phyloP scores from a whole-genome alignment of 2,329 filamentous ascomycete genomes.

The Mycogone perniciosa region DNA sequence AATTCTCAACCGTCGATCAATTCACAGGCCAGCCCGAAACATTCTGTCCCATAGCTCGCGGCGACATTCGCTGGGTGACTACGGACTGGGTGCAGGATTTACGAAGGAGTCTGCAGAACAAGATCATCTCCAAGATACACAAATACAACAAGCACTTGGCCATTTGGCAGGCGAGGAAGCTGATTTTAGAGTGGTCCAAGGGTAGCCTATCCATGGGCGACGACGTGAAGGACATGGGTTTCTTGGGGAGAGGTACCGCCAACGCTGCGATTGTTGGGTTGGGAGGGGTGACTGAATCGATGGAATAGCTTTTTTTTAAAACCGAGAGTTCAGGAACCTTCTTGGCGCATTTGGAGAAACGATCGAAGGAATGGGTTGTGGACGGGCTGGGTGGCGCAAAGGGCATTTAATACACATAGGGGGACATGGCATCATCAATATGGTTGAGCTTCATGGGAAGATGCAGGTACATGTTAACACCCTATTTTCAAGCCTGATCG shows the following conservation, averaged over 20 bases:
- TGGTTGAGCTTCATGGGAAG: no score
- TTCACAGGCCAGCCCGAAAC: constrained; percentile 13
- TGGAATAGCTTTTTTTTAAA: neutral
- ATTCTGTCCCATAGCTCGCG: constrained; percentile 23
- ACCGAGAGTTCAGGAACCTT: no score
- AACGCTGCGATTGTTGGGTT: constrained; percentile 18
- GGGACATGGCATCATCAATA: no score
- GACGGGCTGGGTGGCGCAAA: no score
- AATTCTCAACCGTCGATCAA: constrained; percentile 22
- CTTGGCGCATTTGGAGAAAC: neutral
- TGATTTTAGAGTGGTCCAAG: constrained; percentile 20
- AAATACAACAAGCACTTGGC: constrained; percentile 28
- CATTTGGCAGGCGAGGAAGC: constrained; percentile 22
- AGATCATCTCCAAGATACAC: constrained; percentile 22
- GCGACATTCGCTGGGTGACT: constrained; percentile 21
- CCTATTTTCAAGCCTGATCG: no score
- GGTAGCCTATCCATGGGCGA: constrained; percentile 21
- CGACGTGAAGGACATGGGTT: constrained; percentile 17
- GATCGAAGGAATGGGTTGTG: neutral
- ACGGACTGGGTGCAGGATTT: constrained; percentile 19
- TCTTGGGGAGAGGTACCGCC: constrained; percentile 19
- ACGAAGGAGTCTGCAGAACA: constrained; percentile 16
- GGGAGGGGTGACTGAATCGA: constrained; percentile 4
- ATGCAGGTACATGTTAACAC: no score
- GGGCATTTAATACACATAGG: no score